phyloP scores from a whole-genome alignment of 1,139 yeast genomes.

The Sugiyamaella xylanicola region DNA sequence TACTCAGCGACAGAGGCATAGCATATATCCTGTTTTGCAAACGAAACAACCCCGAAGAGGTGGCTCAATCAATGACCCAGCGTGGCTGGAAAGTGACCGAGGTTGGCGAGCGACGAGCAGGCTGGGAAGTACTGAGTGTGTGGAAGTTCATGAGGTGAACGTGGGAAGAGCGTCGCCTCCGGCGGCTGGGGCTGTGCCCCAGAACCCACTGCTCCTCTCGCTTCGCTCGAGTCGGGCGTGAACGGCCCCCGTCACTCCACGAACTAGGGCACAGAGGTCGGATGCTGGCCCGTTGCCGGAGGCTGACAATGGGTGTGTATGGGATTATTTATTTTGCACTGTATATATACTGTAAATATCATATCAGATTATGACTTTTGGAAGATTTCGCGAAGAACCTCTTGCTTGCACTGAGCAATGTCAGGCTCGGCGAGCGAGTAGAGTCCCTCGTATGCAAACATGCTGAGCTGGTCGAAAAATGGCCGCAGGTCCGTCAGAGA shows the following conservation, averaged over 20 bases:
- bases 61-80: conserved; percentile 51
- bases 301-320: not conserved
- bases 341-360: not conserved
- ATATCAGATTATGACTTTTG: not conserved
- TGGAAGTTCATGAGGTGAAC: conserved; percentile 34
- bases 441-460: conserved; percentile 70
- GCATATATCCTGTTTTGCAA: conserved; percentile 90
- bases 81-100: conserved; percentile 58
- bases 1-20: conserved; percentile 58
- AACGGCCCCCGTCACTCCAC: too few species aligned
- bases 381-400: conserved; percentile 59
- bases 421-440: conserved; percentile 61
- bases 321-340: conserved; percentile 14
- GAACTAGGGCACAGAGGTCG: not conserved
- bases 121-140: conserved; percentile 92
- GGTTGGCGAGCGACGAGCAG: conserved; percentile 74
- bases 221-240: not conserved
- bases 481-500: conserved; percentile 51
- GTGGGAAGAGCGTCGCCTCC: not conserved
- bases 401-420: conserved; percentile 52
- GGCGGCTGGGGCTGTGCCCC: conserved; percentile 8
- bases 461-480: conserved; percentile 72
- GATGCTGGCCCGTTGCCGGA: too few species aligned
- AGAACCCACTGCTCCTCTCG: not conserved
- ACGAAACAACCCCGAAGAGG: conserved; percentile 71